Evolutionary conservation across 805 yeast species (phyloP), one percentile per base, ranked within the genome.

Genomic region (Sugiyamaella valdiviana): DNA sequence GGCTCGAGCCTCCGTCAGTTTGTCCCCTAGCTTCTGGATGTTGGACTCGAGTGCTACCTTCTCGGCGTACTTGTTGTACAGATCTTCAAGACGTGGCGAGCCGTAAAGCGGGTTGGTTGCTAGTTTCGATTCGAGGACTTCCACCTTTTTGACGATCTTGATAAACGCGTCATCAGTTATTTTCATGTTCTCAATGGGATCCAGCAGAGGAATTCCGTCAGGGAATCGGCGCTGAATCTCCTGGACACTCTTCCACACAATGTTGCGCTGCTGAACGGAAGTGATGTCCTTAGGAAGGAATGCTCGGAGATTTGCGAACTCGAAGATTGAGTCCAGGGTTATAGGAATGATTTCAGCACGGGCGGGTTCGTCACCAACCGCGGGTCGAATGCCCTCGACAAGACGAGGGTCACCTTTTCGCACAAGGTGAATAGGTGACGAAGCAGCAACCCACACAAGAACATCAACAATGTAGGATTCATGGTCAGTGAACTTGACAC

Each of bases 131-230:
- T 89, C 93, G 55, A 93, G 72, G 1, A 89, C 90, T 50, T 85
- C 90, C 52, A 87, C 80, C 63, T 93, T 91, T 57, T 81, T 78
- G 50, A 85, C 62, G 45, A 95, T 69, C 45, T 76, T 73, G 59
- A 74, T 71, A 71, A 95, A 93, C 16, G 85, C 86, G 3, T 76
- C 77, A 62, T 87, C 96, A 41, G 56, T 83, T 57, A 93, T 91
- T 62, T 89, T 86, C 99, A 93, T 93, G 63, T 85, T 87, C 52
- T 80, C 83, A 36, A 93, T 72, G 3, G 99, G 98, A 66, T 93
- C 96, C 65, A 93, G 75, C 40, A 80, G 63, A n/a, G 98, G 96
- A 32, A 93, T 73, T 1, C 96, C 96, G 63, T 87, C 93, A 9
- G 95, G 89, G 61, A 89, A 83, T 67, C 95, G 80, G 57, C 83